Percentiles rank a stretch among this genome's conserved stretches.
Evolutionary conservation across 2,329 filamentous ascomycete genomes (phyloP).

Genomic region (Anthostomella pinea): DNA sequence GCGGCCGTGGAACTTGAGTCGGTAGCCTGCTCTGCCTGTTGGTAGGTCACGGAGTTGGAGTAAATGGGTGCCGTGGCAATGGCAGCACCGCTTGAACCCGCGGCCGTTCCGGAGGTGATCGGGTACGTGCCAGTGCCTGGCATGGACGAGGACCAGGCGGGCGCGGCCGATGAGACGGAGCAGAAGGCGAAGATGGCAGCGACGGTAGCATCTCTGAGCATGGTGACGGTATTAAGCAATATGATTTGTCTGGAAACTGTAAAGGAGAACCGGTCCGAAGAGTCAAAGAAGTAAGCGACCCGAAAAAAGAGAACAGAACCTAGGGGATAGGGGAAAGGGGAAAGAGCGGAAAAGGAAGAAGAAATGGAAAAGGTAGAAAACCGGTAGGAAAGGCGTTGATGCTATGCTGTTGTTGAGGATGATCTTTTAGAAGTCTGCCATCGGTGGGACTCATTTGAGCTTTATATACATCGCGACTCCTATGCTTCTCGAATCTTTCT

Average conservation of each 20-base stretch:
- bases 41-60: no score
- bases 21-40: no score
- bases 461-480: slow-evolving; percentile 12
- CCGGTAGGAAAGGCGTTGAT: no score
- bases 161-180: slow-evolving; percentile 24
- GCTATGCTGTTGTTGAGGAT: slow-evolving; percentile 8
- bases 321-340: slow-evolving; percentile 11
- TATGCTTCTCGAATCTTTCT: slow-evolving; percentile 1
- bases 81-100: no score
- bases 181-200: slow-evolving; percentile 40
- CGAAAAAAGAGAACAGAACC: slow-evolving; percentile 6
- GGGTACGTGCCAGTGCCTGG: neutral
- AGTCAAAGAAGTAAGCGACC: no score
- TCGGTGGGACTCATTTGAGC: slow-evolving; percentile 4
- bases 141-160: slow-evolving; percentile 1
- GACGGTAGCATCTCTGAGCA: slow-evolving; percentile 35
- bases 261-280: slow-evolving; percentile 1
- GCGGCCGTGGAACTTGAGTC: slow-evolving; percentile 8
- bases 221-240: slow-evolving; percentile 23
- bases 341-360: slow-evolving; percentile 11
- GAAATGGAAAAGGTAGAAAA: slow-evolving; percentile 14
- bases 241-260: neutral
- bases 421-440: neutral
- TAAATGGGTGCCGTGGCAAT: no score
- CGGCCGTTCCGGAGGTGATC: slow-evolving; percentile 5